A percentile compares a stretch with the other conserved stretches of the same genome.
These are phyloP conservation scores for Lablab purpureus DNA, from an alignment of 306 rosid genomes.

Conservation along the genomic window DNA sequence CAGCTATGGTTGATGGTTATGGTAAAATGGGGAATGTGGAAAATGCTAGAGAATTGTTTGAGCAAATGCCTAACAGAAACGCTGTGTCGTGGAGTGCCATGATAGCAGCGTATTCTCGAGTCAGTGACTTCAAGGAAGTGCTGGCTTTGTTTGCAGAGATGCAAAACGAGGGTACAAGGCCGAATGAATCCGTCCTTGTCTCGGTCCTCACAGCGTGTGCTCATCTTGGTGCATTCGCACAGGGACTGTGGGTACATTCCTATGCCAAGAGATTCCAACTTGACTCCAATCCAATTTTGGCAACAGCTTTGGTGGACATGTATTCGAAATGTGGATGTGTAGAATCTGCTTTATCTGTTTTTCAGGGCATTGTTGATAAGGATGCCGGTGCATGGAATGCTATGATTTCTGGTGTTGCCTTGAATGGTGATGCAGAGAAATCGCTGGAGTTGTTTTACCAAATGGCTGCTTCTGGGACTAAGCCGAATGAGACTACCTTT, in stretches of 20 bases:
- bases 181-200: slow-evolving; percentile 55
- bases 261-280: slow-evolving; percentile 42
- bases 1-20: slow-evolving; percentile 79
- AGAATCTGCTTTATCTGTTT: slow-evolving; percentile 50
- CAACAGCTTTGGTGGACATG: slow-evolving; percentile 71
- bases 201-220: slow-evolving; percentile 57
- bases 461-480: slow-evolving; percentile 53
- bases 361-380: slow-evolving; percentile 33
- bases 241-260: slow-evolving; percentile 61
- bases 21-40: slow-evolving; percentile 73
- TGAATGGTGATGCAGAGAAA: slow-evolving; percentile 70
- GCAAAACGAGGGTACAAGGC: slow-evolving; percentile 43
- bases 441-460: slow-evolving; percentile 60
- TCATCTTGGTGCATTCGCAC: slow-evolving; percentile 53
- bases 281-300: slow-evolving; percentile 53
- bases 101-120: slow-evolving; percentile 57
- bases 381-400: slow-evolving; percentile 77
- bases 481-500: slow-evolving; percentile 69
- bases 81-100: slow-evolving; percentile 62
- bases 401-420: slow-evolving; percentile 69
- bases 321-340: slow-evolving; percentile 59
- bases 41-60: slow-evolving; percentile 71
- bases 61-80: slow-evolving; percentile 78
- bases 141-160: slow-evolving; percentile 52
- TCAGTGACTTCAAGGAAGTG: slow-evolving; percentile 53